These are phyloP conservation scores for Linum tenue DNA, from an alignment of 345 rosid genomes.

Conservation along the genomic window DNA sequence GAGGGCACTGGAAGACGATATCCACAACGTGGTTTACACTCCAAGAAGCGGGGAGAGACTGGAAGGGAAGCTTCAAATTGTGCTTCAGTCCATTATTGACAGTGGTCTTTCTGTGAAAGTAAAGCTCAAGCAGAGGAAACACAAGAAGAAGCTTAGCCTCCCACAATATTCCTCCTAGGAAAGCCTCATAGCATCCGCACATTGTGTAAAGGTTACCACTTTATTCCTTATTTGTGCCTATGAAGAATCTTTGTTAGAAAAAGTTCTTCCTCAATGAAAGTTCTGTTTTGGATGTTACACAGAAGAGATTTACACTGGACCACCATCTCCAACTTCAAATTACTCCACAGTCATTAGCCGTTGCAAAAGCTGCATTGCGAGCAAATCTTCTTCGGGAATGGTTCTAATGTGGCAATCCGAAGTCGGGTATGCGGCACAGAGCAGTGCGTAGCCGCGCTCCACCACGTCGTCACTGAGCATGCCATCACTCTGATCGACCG, in stretches of 20 bases:
- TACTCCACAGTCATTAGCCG: conserved; percentile 57
- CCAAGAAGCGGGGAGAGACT: conserved; percentile 74
- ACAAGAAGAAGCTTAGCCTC: conserved; percentile 18
- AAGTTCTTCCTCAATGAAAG: not conserved
- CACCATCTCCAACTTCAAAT: not conserved
- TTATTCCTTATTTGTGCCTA: not conserved
- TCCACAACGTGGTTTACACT: conserved; percentile 56
- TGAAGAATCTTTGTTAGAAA: not conserved
- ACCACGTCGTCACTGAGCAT: conserved; percentile 98
- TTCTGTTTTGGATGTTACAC: not conserved
- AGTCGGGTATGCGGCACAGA: conserved; percentile 70
- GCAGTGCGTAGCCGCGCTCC: conserved; percentile 71
- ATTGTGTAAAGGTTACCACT: not conserved
- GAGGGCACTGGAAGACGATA: conserved; percentile 71
- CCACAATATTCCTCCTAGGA: no score
- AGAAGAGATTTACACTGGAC: not conserved
- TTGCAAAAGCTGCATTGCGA: conserved; percentile 66
- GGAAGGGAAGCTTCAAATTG: conserved; percentile 73
- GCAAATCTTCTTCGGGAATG: conserved; percentile 87
- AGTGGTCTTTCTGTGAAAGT: conserved; percentile 68
- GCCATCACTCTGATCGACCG: conserved; percentile 89
- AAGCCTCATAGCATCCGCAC: no score
- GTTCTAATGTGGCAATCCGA: conserved; percentile 77
- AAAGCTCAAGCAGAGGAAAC: conserved; percentile 66
- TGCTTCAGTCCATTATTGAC: conserved; percentile 62